These are phyloP conservation scores for Hemisphaericaspora lyxosophila DNA, from an alignment of 1,139 yeast genomes.

Conservation along the genomic window DNA sequence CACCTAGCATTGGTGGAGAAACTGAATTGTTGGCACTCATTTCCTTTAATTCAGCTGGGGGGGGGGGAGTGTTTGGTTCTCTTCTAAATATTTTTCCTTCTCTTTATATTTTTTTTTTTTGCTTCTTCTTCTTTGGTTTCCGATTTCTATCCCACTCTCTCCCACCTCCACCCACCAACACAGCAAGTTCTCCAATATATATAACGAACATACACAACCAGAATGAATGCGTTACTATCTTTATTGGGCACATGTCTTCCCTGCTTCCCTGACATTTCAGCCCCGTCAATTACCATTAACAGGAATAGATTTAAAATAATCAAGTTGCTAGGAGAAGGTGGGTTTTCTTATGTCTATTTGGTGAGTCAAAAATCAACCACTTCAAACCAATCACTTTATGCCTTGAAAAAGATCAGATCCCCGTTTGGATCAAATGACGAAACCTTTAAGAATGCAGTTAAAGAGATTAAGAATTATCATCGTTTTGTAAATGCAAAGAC, in stretches of 20 bases:
- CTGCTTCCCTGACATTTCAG: conserved; percentile 40
- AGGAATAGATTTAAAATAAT: conserved; percentile 54
- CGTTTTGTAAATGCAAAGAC: conserved; percentile 55
- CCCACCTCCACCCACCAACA: too few species aligned
- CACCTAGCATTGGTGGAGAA: conserved; percentile 11
- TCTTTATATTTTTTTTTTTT: too few species aligned
- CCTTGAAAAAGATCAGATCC: conserved; percentile 83
- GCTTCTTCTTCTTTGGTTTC: too few species aligned
- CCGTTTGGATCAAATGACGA: conserved; percentile 81
- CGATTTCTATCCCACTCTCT: too few species aligned
- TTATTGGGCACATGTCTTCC: conserved; percentile 37
- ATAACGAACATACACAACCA: too few species aligned
- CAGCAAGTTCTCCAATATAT: too few species aligned
- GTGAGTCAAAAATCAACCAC: conserved; percentile 44
- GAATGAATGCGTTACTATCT: conserved; percentile 28
- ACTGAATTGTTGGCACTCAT: conserved; percentile 7
- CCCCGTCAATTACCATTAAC: conserved; percentile 54
- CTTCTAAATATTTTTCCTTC: too few species aligned
- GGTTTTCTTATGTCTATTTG: conserved; percentile 84
- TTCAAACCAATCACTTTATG: conserved; percentile 53
- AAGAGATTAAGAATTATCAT: conserved; percentile 74
- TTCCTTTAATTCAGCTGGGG: too few species aligned
- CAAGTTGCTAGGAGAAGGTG: conserved; percentile 83
- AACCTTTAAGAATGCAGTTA: conserved; percentile 58
- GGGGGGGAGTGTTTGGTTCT: too few species aligned